Conservation (phyloP, 2,329 filamentous ascomycete species). For the Apiospora rasikravindrae region DNA sequence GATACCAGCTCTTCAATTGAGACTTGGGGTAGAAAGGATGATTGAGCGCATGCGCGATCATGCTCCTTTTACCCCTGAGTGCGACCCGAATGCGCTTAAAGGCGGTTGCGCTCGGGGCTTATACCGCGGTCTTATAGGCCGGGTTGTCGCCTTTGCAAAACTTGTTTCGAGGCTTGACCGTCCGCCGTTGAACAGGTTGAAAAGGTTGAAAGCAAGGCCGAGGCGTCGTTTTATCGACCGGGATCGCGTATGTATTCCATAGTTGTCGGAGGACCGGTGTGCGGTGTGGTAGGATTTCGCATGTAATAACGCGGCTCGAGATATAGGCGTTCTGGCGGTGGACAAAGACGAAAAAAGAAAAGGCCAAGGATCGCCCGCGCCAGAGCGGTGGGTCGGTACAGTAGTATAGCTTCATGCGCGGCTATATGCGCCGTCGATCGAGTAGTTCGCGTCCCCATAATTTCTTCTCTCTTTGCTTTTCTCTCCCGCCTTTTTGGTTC, state of each 20-base stretch:
- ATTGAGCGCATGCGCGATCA: neutral
- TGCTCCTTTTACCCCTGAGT: neutral
- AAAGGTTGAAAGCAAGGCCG: neutral
- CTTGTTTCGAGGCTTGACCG: neutral
- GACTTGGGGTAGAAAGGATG: neutral
- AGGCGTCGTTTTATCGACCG: neutral
- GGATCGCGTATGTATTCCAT: neutral
- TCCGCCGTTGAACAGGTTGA: neutral
- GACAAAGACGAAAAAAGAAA: neutral
- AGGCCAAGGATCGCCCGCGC: neutral
- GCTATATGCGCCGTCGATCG: slow-evolving; percentile 11
- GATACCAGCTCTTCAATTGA: neutral
- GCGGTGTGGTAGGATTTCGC: neutral
- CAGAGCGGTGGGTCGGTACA: slow-evolving; percentile 2
- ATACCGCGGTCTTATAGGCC: neutral
- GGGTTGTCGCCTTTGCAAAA: neutral
- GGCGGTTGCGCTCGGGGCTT: neutral
- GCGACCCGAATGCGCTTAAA: neutral
- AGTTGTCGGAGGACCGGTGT: neutral
- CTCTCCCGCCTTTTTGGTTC: neutral
- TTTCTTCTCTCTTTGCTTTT: neutral
- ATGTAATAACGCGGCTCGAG: neutral
- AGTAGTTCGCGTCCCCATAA: neutral
- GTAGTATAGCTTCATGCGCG: neutral
- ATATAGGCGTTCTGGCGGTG: neutral